Percentiles rank a stretch among this genome's conserved stretches.
These are phyloP conservation scores for Liquidambar formosana DNA, from an alignment of 164 flowering plant species.

Conservation along the genomic window DNA sequence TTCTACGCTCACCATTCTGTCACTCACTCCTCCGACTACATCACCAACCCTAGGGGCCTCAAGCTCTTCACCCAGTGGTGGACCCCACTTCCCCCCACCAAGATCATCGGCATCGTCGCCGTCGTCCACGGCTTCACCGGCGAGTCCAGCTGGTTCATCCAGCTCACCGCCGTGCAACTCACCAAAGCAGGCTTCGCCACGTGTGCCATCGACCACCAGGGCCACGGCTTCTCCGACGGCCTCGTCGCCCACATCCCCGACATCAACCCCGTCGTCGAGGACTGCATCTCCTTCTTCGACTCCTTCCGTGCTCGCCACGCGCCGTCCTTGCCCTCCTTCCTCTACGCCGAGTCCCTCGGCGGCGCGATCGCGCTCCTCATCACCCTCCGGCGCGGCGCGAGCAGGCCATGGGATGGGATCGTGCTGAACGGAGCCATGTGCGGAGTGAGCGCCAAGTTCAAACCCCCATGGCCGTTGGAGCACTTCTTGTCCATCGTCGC, in stretches of 20 bases:
- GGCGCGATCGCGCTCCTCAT: constrained; percentile 86
- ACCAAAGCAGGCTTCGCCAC: constrained; percentile 74
- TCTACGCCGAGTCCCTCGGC: constrained; percentile 93
- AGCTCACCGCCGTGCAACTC: constrained; percentile 74
- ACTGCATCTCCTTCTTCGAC: constrained; percentile 70
- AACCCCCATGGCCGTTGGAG: constrained; percentile 98
- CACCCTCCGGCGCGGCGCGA: constrained; percentile 45
- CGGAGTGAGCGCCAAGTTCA: constrained; percentile 84
- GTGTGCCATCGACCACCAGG: constrained; percentile 92
- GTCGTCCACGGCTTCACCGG: constrained; percentile 91
- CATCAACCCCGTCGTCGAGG: constrained; percentile 80
- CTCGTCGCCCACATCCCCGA: constrained; percentile 75
- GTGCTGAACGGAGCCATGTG: constrained; percentile 96
- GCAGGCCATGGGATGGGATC: constrained; percentile 59
- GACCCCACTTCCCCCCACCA: constrained; percentile 61
- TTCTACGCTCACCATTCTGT: constrained; percentile 81
- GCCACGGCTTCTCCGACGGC: constrained; percentile 94
- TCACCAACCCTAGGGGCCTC: constrained; percentile 71
- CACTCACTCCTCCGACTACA: constrained; percentile 58
- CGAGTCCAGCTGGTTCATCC: constrained; percentile 82
- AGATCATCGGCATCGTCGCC: constrained; percentile 51
- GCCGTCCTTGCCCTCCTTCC: constrained; percentile 61
- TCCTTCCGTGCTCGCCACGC: constrained; percentile 51
- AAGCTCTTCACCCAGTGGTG: constrained; percentile 90
- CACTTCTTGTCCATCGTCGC: constrained; percentile 67